These are phyloP conservation scores for Penicillium sp. DNA, from an alignment of 2,329 filamentous ascomycete species.

Conservation along the genomic window DNA sequence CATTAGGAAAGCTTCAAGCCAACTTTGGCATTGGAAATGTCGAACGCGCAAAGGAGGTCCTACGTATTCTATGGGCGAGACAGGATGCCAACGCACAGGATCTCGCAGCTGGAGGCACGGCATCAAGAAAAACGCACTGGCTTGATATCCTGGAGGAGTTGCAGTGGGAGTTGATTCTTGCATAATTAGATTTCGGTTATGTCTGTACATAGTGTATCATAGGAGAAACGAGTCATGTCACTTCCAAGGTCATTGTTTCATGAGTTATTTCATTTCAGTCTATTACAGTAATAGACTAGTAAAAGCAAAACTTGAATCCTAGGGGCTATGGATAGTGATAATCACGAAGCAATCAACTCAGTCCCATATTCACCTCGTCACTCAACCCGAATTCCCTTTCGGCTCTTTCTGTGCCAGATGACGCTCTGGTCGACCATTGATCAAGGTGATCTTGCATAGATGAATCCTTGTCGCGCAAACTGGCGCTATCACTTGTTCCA, in stretches of 20 bases:
- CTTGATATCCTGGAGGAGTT: conserved; percentile 30
- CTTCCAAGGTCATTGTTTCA: background rate
- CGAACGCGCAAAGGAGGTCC: conserved; percentile 29
- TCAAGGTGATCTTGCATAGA: conserved; percentile 47
- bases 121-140: conserved; percentile 25
- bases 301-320: background rate
- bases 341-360: conserved; percentile 54
- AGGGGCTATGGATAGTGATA: background rate
- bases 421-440: conserved; percentile 52
- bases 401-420: conserved; percentile 48
- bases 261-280: background rate
- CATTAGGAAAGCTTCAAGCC: conserved; percentile 26
- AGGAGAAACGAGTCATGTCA: background rate
- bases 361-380: conserved; percentile 76
- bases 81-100: conserved; percentile 9
- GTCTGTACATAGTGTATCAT: conserved; percentile 1
- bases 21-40: conserved; percentile 38
- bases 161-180: conserved; percentile 32
- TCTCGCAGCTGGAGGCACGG: background rate
- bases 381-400: conserved; percentile 66
- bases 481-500: conserved; percentile 29
- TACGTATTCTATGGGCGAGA: conserved; percentile 27
- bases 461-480: conserved; percentile 37
- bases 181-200: conserved; percentile 10
- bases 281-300: background rate